Evolutionary conservation across 2,329 filamentous ascomycete species (phyloP).

Genomic region (Beauveria asiatica): DNA sequence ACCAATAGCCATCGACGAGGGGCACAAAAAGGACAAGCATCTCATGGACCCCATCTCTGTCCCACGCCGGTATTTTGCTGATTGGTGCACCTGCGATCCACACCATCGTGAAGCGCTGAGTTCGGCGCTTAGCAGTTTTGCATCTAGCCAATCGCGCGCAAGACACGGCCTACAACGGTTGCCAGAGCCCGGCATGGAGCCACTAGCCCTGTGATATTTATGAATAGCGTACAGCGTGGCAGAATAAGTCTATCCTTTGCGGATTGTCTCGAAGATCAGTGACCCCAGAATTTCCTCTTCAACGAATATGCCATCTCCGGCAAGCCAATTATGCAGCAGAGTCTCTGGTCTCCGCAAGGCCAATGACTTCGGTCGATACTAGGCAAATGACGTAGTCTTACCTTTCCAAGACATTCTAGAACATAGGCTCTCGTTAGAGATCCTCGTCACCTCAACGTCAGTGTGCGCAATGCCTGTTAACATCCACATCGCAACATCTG

Average conservation of each 20-base stretch:
- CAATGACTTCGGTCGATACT: constrained; percentile 30
- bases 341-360: constrained; percentile 31
- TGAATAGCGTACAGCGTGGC: constrained; percentile 1
- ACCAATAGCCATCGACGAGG: not conserved
- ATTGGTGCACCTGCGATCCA: constrained; percentile 8
- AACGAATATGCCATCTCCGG: constrained; percentile 48
- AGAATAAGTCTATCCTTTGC: not conserved
- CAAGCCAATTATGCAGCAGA: constrained; percentile 30
- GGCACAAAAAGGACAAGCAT: not conserved
- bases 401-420: constrained; percentile 35
- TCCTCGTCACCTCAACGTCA: constrained; percentile 28
- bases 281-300: constrained; percentile 35
- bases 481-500: constrained; percentile 50
- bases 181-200: not conserved
- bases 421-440: constrained; percentile 28
- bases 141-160: not conserved
- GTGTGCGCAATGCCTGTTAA: constrained; percentile 26
- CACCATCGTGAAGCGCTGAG: constrained; percentile 11
- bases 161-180: not conserved
- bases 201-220: not conserved
- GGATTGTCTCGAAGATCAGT: constrained; percentile 10
- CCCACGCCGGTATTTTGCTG: constrained; percentile 4
- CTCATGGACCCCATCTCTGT: not conserved
- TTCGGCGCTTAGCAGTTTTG: constrained; percentile 1
- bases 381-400: constrained; percentile 45